Evolutionary conservation across 306 rosid genomes (phyloP).

Genomic region (Cucurbita moschata): DNA sequence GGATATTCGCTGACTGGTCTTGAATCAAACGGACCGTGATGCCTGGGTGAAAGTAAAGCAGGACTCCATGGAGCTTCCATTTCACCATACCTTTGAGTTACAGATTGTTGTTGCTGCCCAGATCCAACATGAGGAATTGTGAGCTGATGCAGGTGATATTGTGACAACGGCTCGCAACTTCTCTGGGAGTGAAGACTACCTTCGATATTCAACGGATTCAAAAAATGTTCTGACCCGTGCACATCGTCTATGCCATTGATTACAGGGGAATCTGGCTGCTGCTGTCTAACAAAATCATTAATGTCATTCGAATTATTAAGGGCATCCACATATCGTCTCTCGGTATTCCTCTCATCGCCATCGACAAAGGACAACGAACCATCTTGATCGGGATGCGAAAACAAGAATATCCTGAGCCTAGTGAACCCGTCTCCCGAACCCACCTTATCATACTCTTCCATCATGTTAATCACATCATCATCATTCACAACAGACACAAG

Average conservation of each 20-base stretch:
- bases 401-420: constrained; percentile 85
- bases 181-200: constrained; percentile 66
- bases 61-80: constrained; percentile 84
- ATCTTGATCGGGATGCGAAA: constrained; percentile 63
- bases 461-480: constrained; percentile 91
- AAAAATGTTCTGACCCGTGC: constrained; percentile 41
- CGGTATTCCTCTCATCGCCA: constrained; percentile 70
- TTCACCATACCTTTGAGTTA: constrained; percentile 60
- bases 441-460: constrained; percentile 97
- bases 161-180: constrained; percentile 47
- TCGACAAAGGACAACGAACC: constrained; percentile 54
- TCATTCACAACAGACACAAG: constrained; percentile 93
- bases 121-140: constrained; percentile 41
- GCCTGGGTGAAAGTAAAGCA: constrained; percentile 80
- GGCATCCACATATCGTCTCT: constrained; percentile 92
- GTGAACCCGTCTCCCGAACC: constrained; percentile 84
- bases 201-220: constrained; percentile 40
- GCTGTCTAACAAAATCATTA: constrained; percentile 52
- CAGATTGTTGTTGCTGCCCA: constrained; percentile 49
- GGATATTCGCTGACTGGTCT: constrained; percentile 59
- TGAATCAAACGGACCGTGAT: constrained; percentile 52
- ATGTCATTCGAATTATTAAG: constrained; percentile 74
- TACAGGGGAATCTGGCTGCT: constrained; percentile 40
- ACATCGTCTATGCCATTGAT: constrained; percentile 45
- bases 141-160: constrained; percentile 46